Evolutionary conservation across 2,329 filamentous ascomycete species (phyloP), one percentile per base, ranked within the genome.

Genomic region (Mycocentrospora acerina): DNA sequence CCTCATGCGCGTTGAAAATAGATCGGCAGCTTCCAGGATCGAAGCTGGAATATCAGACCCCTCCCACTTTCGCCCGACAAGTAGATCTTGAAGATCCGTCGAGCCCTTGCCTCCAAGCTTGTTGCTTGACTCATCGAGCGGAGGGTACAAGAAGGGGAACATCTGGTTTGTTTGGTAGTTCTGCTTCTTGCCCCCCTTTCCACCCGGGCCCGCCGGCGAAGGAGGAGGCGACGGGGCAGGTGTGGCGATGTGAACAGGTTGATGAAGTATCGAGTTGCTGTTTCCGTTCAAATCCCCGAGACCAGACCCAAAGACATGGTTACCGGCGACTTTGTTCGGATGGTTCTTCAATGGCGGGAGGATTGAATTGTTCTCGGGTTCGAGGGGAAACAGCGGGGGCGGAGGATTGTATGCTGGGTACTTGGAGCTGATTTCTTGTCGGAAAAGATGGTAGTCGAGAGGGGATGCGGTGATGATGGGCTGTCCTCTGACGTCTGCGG

Each of bases 121-220:
- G 61, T 95, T 95, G 68, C 90, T 95, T 16, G 82, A 85, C 46
- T 84, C 85, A 67, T 96, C 91, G 13, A 96, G 73, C 1, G 93
- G 93, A 2, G 93, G 93, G 55, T 98, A 98, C 71, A 98, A 83
- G 61, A 98, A 97, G 0, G 93, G 93, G 51, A 98, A 97, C 62
- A 96, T 93, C 57, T 98, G 93, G 60, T 98, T 98, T 0, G 93
- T 98, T 66, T 98, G 93, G 59, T 98, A 98, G 55, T 97, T 98
- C 60, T 98, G 93, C 64, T 98, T 98, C 75, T 98, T 98, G 1
- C 86, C 90, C 35, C 87, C 88, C 66, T 97, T 98, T 0, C 90
- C 90, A 17, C 90, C 81, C 3, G 81, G 79, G 1, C 80, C 90
- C 24, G 85, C 85, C 8, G 93, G 93, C 1, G 91, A 96, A 1